These are phyloP conservation scores for Grosmannia huntii DNA, from an alignment of 2,329 filamentous ascomycete species.

Conservation along the genomic window DNA sequence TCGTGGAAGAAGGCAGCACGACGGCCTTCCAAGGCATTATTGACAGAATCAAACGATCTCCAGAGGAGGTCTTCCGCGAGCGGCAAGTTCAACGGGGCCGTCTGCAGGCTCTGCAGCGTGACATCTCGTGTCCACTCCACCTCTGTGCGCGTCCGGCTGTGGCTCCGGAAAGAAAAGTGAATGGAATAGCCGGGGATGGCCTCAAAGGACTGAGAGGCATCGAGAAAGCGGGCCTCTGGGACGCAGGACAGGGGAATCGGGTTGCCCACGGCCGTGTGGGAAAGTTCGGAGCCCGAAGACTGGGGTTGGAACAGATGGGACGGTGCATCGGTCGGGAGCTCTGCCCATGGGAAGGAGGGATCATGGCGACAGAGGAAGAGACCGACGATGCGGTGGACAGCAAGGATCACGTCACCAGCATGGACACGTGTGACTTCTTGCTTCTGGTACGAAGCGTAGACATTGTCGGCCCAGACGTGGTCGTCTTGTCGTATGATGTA, in stretches of 20 bases:
- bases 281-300: constrained; percentile 20
- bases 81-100: constrained; percentile 32
- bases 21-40: constrained; percentile 26
- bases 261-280: constrained; percentile 26
- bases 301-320: constrained; percentile 12
- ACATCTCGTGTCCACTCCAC: constrained; percentile 26
- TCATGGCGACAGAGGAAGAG: constrained; percentile 38
- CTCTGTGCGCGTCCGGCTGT: constrained; percentile 21
- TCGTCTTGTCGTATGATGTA: constrained; percentile 30
- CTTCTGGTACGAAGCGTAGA: constrained; percentile 37
- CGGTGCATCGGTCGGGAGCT: constrained; percentile 21
- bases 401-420: constrained; percentile 33
- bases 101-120: constrained; percentile 32
- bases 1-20: constrained; percentile 28
- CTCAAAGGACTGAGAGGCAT: constrained; percentile 32
- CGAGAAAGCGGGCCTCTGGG: constrained; percentile 30
- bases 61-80: constrained; percentile 35
- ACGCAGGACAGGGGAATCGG: constrained; percentile 33
- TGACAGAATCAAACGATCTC: constrained; percentile 27
- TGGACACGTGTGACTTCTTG: constrained; percentile 28
- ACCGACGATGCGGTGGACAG: constrained; percentile 37
- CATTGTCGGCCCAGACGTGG: constrained; percentile 29
- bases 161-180: constrained; percentile 30
- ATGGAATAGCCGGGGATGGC: constrained; percentile 37
- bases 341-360: constrained; percentile 33